These are phyloP conservation scores for Ilex aquifolium DNA, from an alignment of 257 asterid species.

Conservation along the genomic window DNA sequence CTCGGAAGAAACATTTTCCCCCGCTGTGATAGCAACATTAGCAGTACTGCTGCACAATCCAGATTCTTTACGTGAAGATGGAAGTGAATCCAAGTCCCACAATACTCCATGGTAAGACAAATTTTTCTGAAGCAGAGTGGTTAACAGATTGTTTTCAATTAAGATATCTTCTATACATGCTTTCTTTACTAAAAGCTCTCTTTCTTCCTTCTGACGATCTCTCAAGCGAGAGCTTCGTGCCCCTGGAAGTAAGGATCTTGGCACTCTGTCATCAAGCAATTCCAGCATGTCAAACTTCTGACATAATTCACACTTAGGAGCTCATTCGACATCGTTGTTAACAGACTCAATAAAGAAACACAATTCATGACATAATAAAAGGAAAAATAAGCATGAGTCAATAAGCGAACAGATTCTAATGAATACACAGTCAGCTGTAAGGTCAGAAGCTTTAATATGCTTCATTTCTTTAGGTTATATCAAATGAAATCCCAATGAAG, in stretches of 20 bases:
- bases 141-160: conserved; percentile 57
- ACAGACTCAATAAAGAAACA: conserved; percentile 6
- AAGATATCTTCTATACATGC: conserved; percentile 83
- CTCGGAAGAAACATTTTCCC: conserved; percentile 31
- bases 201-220: conserved; percentile 87
- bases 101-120: conserved; percentile 50
- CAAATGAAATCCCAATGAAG: not conserved
- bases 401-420: no score
- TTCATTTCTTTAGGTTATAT: not conserved
- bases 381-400: not conserved
- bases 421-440: no score
- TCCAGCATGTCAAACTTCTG: conserved; percentile 20
- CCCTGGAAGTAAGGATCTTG: conserved; percentile 88
- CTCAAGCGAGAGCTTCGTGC: conserved; percentile 84
- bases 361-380: conserved; percentile 12
- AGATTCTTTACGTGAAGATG: conserved; percentile 58
- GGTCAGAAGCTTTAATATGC: no score
- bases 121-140: conserved; percentile 53
- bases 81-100: conserved; percentile 74
- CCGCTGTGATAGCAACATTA: conserved; percentile 21
- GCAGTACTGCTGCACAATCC: conserved; percentile 34
- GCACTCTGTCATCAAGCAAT: conserved; percentile 62
- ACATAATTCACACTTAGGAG: not conserved
- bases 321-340: not conserved
- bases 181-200: conserved; percentile 76